These are phyloP conservation scores for Suillus brevipes DNA, from an alignment of 768 basidiomycete genomes.

Conservation along the genomic window DNA sequence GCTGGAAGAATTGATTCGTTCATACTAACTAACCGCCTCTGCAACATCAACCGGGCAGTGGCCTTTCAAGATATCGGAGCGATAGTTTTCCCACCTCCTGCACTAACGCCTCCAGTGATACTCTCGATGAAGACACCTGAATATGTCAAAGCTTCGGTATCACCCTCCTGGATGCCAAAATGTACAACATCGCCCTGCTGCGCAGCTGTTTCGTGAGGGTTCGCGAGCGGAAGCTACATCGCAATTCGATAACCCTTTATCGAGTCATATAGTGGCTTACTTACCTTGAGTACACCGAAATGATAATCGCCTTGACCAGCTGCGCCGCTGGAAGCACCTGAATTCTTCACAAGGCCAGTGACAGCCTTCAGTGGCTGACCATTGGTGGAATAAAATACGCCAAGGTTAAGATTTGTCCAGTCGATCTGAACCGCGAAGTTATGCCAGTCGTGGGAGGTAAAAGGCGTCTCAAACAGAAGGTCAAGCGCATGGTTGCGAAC, in stretches of 20 bases:
- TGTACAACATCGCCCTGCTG: slow-evolving; percentile 59
- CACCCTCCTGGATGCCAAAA: slow-evolving; percentile 59
- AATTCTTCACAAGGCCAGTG: slow-evolving; percentile 42
- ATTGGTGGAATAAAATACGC: slow-evolving; percentile 51
- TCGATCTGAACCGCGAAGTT: slow-evolving; percentile 61
- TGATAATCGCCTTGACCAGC: slow-evolving; percentile 60
- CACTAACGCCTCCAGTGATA: slow-evolving; percentile 37
- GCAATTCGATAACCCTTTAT: not conserved
- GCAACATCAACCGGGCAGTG: not conserved
- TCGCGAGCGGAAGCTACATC: slow-evolving; percentile 51
- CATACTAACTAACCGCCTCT: not conserved
- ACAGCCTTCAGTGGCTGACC: slow-evolving; percentile 41
- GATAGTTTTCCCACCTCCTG: slow-evolving; percentile 27
- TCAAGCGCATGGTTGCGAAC: slow-evolving; percentile 55
- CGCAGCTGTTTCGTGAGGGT: slow-evolving; percentile 43
- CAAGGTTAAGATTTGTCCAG: slow-evolving; percentile 52
- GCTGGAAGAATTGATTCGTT: slow-evolving; percentile 35
- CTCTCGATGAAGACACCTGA: slow-evolving; percentile 60
- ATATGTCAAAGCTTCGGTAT: slow-evolving; percentile 53
- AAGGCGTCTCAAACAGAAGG: slow-evolving; percentile 49
- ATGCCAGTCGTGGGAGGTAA: slow-evolving; percentile 49
- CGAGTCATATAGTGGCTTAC: slow-evolving; percentile 9
- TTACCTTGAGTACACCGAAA: slow-evolving; percentile 59
- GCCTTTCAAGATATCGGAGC: slow-evolving; percentile 11
- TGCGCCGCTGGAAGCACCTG: slow-evolving; percentile 39